Evolutionary conservation across 305 asterid species (phyloP).

Genomic region (Vinca major): DNA sequence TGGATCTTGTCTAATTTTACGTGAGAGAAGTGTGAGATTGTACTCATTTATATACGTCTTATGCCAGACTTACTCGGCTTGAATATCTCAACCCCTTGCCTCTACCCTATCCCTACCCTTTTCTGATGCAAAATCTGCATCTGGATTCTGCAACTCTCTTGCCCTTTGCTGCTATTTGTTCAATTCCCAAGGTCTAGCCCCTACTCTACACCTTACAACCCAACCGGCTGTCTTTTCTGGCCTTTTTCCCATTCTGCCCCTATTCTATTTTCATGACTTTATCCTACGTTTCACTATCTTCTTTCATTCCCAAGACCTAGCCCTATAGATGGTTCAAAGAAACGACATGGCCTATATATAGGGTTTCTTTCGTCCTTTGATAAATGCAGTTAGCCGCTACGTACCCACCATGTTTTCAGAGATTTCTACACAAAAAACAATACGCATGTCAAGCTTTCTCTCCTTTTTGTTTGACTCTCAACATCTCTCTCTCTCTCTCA

Average conservation of each 20-base stretch:
- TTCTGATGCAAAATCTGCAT: slow-evolving; percentile 12
- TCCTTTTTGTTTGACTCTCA: slow-evolving; percentile 23
- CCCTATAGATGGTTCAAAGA: background rate
- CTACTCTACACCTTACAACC: slow-evolving; percentile 42
- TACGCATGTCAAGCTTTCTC: slow-evolving; percentile 53
- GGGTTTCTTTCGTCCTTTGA: slow-evolving; percentile 47
- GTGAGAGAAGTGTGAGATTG: too few species aligned
- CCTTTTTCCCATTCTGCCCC: slow-evolving; percentile 38
- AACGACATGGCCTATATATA: slow-evolving; percentile 6
- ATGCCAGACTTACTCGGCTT: too few species aligned
- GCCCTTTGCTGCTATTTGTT: slow-evolving; percentile 17
- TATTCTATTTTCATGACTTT: slow-evolving; percentile 17
- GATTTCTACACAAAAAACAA: slow-evolving; percentile 65
- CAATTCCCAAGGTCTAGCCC: slow-evolving; percentile 82
- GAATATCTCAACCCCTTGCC: too few species aligned
- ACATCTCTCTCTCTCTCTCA: background rate
- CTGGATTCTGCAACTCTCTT: background rate
- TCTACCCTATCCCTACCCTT: background rate
- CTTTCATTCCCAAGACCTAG: slow-evolving; percentile 61
- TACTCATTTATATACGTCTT: too few species aligned
- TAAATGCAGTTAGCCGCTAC: slow-evolving; percentile 54
- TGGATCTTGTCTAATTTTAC: too few species aligned
- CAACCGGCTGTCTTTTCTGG: slow-evolving; percentile 45
- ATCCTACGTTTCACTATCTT: slow-evolving; percentile 11
- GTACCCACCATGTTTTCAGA: slow-evolving; percentile 75